phyloP scores from a whole-genome alignment of 2,329 filamentous ascomycete genomes.

The Trichoderma sp. region DNA sequence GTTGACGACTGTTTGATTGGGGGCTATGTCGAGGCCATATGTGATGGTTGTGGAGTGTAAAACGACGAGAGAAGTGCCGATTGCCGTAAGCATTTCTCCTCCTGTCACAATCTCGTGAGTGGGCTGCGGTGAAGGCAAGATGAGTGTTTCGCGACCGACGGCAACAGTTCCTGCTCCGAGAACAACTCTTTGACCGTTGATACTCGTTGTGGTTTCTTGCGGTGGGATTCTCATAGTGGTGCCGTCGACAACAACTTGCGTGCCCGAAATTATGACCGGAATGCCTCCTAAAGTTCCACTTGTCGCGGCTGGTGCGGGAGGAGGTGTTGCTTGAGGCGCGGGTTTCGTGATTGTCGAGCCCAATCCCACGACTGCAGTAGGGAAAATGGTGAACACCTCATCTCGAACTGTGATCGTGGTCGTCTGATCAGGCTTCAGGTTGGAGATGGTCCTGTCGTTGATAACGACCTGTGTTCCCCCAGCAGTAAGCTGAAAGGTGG shows the following conservation, averaged over 20 bases:
- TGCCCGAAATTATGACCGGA: conserved; percentile 41
- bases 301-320: conserved; percentile 36
- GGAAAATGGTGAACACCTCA: conserved; percentile 48
- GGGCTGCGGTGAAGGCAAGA: conserved; percentile 33
- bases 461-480: conserved; percentile 47
- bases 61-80: conserved; percentile 41
- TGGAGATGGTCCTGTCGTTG: conserved; percentile 44
- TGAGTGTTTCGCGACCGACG: conserved; percentile 38
- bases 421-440: conserved; percentile 37
- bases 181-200: conserved; percentile 35
- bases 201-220: conserved; percentile 32
- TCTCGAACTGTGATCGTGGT: conserved; percentile 42
- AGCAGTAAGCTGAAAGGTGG: conserved; percentile 42
- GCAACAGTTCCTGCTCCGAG: conserved; percentile 36
- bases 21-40: conserved; percentile 39
- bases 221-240: conserved; percentile 42
- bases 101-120: conserved; percentile 47
- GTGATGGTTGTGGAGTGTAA: conserved; percentile 44
- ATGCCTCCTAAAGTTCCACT: conserved; percentile 40
- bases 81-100: conserved; percentile 46
- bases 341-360: conserved; percentile 46
- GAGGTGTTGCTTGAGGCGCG: conserved; percentile 29
- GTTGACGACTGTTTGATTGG: conserved; percentile 41
- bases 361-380: conserved; percentile 44
- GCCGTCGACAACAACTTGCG: conserved; percentile 42